Evolutionary conservation across 2,329 filamentous ascomycete genomes (phyloP).

Genomic region (Blastomyces percursus): DNA sequence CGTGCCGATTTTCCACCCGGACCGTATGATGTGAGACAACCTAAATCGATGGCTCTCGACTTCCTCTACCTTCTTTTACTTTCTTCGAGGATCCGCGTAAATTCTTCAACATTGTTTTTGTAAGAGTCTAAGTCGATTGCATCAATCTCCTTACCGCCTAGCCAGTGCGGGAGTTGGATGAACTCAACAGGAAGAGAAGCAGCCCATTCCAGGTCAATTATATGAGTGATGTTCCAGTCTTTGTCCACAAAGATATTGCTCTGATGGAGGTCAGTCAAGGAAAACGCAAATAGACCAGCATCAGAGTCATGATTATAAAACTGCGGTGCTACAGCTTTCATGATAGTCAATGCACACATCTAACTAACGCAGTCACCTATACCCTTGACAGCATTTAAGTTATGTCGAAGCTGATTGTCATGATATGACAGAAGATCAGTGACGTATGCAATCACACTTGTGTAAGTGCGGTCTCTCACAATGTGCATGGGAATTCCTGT

Average conservation of each 20-base stretch:
- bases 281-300: constrained; percentile 24
- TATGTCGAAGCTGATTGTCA: constrained; percentile 17
- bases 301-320: constrained; percentile 21
- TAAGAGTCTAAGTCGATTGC: constrained; percentile 9
- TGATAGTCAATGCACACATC: constrained; percentile 14
- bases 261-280: constrained; percentile 24
- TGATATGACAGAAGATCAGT: constrained; percentile 17
- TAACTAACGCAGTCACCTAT: constrained; percentile 9
- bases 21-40: constrained; percentile 5
- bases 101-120: constrained; percentile 5
- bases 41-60: constrained; percentile 18
- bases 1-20: neutral
- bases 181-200: constrained; percentile 23
- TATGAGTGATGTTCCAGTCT: constrained; percentile 23
- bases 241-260: constrained; percentile 28
- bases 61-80: constrained; percentile 17
- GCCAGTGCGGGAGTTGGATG: constrained; percentile 20
- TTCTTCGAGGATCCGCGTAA: constrained; percentile 5
- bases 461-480: constrained; percentile 16
- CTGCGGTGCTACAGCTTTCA: constrained; percentile 19
- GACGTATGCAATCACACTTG: constrained; percentile 18
- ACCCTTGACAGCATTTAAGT: constrained; percentile 16
- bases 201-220: constrained; percentile 28
- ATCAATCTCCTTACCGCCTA: constrained; percentile 15
- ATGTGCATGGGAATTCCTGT: constrained; percentile 18